These are phyloP conservation scores for Fraxinus excelsior DNA, from an alignment of 257 asterid genomes.

Conservation along the genomic window DNA sequence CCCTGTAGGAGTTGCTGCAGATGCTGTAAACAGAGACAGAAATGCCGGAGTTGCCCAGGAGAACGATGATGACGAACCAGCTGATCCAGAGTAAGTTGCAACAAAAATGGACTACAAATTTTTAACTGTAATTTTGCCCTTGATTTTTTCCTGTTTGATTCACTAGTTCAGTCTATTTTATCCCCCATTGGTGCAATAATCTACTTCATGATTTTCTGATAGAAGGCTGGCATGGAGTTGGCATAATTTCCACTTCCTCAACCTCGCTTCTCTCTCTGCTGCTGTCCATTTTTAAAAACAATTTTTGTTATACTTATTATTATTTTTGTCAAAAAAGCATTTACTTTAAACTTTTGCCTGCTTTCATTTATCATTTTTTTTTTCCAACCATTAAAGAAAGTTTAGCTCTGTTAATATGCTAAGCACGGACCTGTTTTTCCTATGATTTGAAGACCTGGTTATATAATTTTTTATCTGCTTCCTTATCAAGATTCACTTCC, in stretches of 20 bases:
- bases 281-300: background rate
- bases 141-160: background rate
- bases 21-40: slow-evolving; percentile 58
- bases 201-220: background rate
- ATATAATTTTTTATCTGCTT: background rate
- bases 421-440: background rate
- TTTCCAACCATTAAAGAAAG: no score
- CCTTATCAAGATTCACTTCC: background rate
- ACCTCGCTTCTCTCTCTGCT: background rate
- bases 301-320: no score
- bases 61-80: slow-evolving; percentile 62
- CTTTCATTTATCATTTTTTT: background rate
- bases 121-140: background rate
- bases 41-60: slow-evolving; percentile 52
- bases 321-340: background rate
- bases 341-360: background rate
- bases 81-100: slow-evolving; percentile 79
- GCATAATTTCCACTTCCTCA: background rate
- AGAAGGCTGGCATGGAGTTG: background rate
- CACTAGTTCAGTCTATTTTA: background rate
- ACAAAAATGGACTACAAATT: background rate
- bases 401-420: no score
- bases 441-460: background rate
- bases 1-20: slow-evolving; percentile 47
- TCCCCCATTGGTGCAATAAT: background rate